phyloP scores from a whole-genome alignment of 768 basidiomycete species.

The Fistulinella prunicolor region DNA sequence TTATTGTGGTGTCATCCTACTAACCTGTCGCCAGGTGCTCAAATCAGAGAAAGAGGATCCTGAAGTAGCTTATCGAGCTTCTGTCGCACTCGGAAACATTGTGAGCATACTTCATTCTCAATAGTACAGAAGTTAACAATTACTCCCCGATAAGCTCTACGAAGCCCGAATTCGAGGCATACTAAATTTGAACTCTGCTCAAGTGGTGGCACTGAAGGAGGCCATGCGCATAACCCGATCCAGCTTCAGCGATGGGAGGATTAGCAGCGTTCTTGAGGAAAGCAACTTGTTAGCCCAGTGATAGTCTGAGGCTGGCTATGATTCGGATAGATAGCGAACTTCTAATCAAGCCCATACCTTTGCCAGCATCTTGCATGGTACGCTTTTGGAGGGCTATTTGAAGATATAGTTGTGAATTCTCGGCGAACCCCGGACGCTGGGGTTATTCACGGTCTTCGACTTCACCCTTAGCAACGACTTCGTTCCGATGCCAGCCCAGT shows the following conservation, averaged over 20 bases:
- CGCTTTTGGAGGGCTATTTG: too few species aligned
- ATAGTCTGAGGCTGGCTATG: too few species aligned
- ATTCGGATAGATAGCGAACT: too few species aligned
- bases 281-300: conserved; percentile 30
- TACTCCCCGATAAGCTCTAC: conserved; percentile 41
- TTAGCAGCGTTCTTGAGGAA: conserved; percentile 49
- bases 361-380: too few species aligned
- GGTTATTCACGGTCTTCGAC: too few species aligned
- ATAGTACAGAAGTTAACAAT: neutral
- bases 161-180: conserved; percentile 40
- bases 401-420: too few species aligned
- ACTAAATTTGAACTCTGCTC: conserved; percentile 35
- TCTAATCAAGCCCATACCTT: too few species aligned
- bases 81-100: conserved; percentile 72
- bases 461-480: neutral
- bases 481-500: conserved; percentile 30
- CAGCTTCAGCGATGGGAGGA: conserved; percentile 57
- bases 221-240: conserved; percentile 39
- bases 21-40: conserved; percentile 20
- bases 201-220: conserved; percentile 40
- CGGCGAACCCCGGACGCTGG: too few species aligned
- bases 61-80: conserved; percentile 67
- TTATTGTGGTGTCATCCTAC: neutral
- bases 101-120: conserved; percentile 37
- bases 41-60: conserved; percentile 52